Evolutionary conservation across 2,329 filamentous ascomycete species (phyloP), one percentile per base, ranked within the genome.

Genomic region (Pseudogymnoascus sp.): DNA sequence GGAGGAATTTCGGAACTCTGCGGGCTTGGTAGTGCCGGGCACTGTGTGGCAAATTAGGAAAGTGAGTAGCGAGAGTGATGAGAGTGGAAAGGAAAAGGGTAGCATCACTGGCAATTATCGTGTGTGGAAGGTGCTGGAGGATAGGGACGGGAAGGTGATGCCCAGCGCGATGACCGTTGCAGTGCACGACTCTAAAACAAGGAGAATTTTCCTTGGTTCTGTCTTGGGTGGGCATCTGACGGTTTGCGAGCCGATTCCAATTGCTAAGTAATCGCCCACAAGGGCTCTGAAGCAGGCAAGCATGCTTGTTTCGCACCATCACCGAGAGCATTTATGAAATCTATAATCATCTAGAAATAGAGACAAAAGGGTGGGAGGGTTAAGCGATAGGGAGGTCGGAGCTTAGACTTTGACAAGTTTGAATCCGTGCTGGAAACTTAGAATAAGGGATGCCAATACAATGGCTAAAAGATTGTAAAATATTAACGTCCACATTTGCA

Each of bases 41-140:
- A 65, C 70, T 6, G 70, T 73, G 1, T 66, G 68, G 14, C 68
- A 68, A 26, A 69, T 74, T 44, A 66, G 66, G 14, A 68, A 65
- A 62, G 66, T 61, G 16, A 66, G 63, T 16, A 62, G 67, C 8
- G 61, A 59, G 8, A 29, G 64, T 19, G 35, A 63, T 19, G 64
- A 26, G 1, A 42, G n/a, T 19, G 62, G 47, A 26, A 59, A 62
- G 44, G 56, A 60, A 21, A 24, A 47, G 61, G 40, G 10, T 24
- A 63, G 44, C 10, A 29, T 61, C 31, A 14, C 37, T 16, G 61
- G 42, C 66, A 60, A 61, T 59, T 68, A 70, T 60, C 67, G 69
- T 13, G 66, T 72, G 38, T 65, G 68, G n/a, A 76, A 73, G 35
- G 42, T 74, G 21, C 65, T 75, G 13, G 75, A 76, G 60, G 75